Percentiles rank a stretch among this genome's conserved stretches.
phyloP scores from a whole-genome alignment of 768 basidiomycete species.

The Tricholoma matsutake region DNA sequence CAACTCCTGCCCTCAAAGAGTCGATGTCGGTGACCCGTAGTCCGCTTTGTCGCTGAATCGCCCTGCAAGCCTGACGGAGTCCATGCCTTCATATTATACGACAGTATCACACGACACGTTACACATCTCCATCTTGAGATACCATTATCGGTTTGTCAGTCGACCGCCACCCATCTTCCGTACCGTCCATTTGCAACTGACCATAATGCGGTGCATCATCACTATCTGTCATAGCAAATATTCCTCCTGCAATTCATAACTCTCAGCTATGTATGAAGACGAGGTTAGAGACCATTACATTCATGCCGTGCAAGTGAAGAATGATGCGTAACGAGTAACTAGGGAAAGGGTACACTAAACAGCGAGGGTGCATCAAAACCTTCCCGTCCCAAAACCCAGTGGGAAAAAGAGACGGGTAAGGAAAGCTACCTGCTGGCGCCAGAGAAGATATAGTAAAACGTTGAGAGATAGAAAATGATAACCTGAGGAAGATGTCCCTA shows the following conservation, averaged over 20 bases:
- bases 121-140: too few relatives aligned
- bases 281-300: neutral
- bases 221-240: neutral
- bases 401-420: constrained; percentile 1
- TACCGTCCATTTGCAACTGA: too few relatives aligned
- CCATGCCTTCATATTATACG: too few relatives aligned
- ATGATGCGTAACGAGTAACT: neutral
- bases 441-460: neutral
- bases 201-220: neutral
- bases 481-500: neutral
- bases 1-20: too few relatives aligned
- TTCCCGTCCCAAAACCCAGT: constrained; percentile 1
- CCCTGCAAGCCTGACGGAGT: too few relatives aligned
- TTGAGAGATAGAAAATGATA: neutral
- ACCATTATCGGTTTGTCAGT: too few relatives aligned
- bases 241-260: neutral
- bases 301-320: neutral
- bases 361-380: constrained; percentile 2
- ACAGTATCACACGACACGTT: too few relatives aligned
- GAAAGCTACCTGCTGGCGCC: constrained; percentile 1
- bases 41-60: too few relatives aligned
- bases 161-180: too few relatives aligned
- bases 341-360: neutral
- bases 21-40: too few relatives aligned
- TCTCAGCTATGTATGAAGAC: neutral